These are phyloP conservation scores for Tetrahymena malaccensis DNA, from an alignment of 73 alveolate species.

Conservation along the genomic window DNA sequence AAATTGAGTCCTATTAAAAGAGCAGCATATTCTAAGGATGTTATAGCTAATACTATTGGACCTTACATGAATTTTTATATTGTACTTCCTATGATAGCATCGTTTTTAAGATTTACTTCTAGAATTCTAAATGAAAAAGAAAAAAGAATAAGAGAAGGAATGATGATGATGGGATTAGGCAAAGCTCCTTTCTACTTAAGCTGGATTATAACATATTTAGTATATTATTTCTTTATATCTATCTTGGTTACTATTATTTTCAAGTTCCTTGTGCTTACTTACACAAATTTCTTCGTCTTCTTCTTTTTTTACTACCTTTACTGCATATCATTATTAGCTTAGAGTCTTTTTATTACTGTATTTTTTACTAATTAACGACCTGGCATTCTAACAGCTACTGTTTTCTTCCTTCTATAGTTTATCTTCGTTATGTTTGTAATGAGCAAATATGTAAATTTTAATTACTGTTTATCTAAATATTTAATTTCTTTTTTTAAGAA, in stretches of 20 bases:
- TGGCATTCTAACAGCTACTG: slow-evolving; percentile 23
- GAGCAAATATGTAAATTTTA: not conserved
- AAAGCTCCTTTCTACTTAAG: slow-evolving; percentile 51
- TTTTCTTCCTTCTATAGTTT: not conserved
- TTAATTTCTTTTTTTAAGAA: not conserved
- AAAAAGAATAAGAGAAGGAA: slow-evolving; percentile 55
- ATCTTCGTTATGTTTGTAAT: not conserved
- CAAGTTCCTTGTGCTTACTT: not conserved
- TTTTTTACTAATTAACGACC: slow-evolving; percentile 15
- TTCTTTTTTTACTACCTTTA: slow-evolving; percentile 6
- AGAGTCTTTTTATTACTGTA: slow-evolving; percentile 45
- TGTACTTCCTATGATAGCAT: slow-evolving; percentile 58
- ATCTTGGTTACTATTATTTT: slow-evolving; percentile 38
- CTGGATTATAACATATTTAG: slow-evolving; percentile 48
- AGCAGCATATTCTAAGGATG: not conserved
- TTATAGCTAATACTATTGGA: not conserved
- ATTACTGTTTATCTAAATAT: not conserved
- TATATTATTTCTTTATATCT: slow-evolving; percentile 20
- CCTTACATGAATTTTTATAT: not conserved
- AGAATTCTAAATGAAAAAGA: slow-evolving; percentile 73
- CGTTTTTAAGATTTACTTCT: slow-evolving; percentile 58
- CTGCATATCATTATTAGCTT: slow-evolving; percentile 25
- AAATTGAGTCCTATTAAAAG: not conserved
- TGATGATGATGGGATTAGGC: slow-evolving; percentile 53
- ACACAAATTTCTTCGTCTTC: slow-evolving; percentile 21